phyloP scores from a whole-genome alignment of 176 grass and related monocot species.

The Carex scoparia region DNA sequence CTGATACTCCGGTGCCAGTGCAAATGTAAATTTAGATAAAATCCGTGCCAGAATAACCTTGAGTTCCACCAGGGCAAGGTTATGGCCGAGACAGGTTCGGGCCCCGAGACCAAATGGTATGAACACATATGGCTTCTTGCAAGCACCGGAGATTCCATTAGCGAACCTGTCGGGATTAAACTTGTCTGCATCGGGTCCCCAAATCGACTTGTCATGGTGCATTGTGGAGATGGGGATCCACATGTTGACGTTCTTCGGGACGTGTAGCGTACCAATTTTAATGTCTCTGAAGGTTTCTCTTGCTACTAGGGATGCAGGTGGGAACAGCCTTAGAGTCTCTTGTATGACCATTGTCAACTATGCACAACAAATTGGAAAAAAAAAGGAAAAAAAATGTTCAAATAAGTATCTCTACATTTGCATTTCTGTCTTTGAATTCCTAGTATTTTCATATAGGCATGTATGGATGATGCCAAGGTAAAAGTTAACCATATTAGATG shows the following conservation, averaged over 20 bases:
- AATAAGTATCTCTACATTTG: neutral
- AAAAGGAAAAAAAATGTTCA: neutral
- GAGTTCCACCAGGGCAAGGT: conserved; percentile 57
- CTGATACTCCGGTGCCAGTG: conserved; percentile 31
- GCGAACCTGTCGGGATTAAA: conserved; percentile 31
- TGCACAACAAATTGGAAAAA: neutral
- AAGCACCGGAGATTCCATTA: conserved; percentile 6
- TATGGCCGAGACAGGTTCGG: conserved; percentile 41
- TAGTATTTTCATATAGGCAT: neutral
- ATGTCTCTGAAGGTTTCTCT: conserved; percentile 36
- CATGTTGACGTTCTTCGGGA: conserved; percentile 27
- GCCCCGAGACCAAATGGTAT: conserved; percentile 35
- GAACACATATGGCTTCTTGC: conserved; percentile 28
- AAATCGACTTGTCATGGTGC: conserved; percentile 28
- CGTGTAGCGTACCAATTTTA: conserved; percentile 23
- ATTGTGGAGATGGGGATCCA: conserved; percentile 23
- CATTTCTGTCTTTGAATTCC: neutral
- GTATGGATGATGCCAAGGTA: neutral
- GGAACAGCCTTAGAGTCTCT: conserved; percentile 45
- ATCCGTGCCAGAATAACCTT: conserved; percentile 34
- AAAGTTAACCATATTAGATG: neutral
- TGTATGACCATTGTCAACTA: conserved; percentile 63
- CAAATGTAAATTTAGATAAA: conserved; percentile 38
- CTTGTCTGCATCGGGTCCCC: conserved; percentile 29
- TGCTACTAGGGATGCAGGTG: conserved; percentile 27